Percentiles rank a stretch among this genome's conserved stretches.
These are phyloP conservation scores for Tuber umbilicatum DNA, from an alignment of 495 filamentous ascomycete genomes.

Conservation along the genomic window DNA sequence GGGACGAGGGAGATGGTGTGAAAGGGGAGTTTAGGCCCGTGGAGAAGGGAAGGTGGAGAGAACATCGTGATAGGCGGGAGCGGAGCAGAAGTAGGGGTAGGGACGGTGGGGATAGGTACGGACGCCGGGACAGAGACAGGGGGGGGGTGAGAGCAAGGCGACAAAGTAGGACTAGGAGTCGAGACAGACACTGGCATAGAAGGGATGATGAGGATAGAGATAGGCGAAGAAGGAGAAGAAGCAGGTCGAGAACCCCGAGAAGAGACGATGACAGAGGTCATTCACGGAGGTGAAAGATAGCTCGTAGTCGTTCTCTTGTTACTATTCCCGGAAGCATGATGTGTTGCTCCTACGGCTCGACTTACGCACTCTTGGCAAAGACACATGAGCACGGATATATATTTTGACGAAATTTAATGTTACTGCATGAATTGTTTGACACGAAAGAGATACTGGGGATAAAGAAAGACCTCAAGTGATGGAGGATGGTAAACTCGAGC, in stretches of 20 bases:
- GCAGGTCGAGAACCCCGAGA: slow-evolving; percentile 25
- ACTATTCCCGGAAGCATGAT: neutral
- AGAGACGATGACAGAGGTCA: slow-evolving; percentile 9
- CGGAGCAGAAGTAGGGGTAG: slow-evolving; percentile 15
- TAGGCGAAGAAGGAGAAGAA: slow-evolving; percentile 19
- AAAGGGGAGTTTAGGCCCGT: slow-evolving; percentile 8
- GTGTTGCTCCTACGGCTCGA: neutral
- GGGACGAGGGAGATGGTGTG: slow-evolving; percentile 5
- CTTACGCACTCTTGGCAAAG: neutral
- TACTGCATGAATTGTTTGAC: neutral
- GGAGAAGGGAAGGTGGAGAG: slow-evolving; percentile 5
- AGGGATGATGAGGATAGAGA: slow-evolving; percentile 22
- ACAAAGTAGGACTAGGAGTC: slow-evolving; percentile 25
- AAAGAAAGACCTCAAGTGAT: neutral
- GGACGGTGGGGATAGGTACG: slow-evolving; percentile 23
- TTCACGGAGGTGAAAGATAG: neutral
- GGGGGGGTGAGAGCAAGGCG: slow-evolving; percentile 28
- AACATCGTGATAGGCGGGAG: slow-evolving; percentile 3
- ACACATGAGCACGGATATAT: neutral
- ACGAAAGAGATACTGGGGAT: neutral
- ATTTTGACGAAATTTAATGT: neutral
- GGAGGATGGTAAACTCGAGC: neutral
- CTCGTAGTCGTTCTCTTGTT: neutral
- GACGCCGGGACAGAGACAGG: slow-evolving; percentile 27
- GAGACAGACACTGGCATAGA: slow-evolving; percentile 30